Conservation (phyloP, 2,329 filamentous ascomycete genomes). For the Dendryphion nanum region DNA sequence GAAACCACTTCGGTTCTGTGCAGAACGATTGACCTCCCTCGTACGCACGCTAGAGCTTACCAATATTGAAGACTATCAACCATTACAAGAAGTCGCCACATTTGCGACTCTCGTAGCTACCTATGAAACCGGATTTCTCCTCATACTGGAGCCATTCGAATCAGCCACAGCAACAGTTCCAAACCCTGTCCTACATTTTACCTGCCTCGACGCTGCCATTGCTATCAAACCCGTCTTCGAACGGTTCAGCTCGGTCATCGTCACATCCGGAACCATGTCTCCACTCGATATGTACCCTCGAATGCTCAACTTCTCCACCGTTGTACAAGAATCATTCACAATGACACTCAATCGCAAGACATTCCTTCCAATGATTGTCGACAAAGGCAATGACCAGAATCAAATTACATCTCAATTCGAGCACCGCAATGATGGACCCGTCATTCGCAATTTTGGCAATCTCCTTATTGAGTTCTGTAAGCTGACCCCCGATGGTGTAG, state of each 20-base stretch:
- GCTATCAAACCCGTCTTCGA: conserved; percentile 98
- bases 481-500: conserved; percentile 92
- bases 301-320: conserved; percentile 90
- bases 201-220: conserved; percentile 94
- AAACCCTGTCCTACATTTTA: conserved; percentile 95
- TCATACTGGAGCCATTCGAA: conserved; percentile 97
- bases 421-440: conserved; percentile 90
- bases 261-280: conserved; percentile 95
- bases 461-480: conserved; percentile 93
- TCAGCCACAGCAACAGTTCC: conserved; percentile 93
- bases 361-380: conserved; percentile 98
- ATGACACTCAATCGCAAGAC: conserved; percentile 94
- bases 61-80: conserved; percentile 97
- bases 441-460: conserved; percentile 96
- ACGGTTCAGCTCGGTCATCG: conserved; percentile 95
- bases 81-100: conserved; percentile 93
- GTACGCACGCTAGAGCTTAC: conserved; percentile 93
- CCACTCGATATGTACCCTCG: conserved; percentile 98
- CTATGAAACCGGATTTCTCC: conserved; percentile 92
- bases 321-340: conserved; percentile 93
- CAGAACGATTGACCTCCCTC: conserved; percentile 88
- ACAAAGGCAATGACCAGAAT: conserved; percentile 89
- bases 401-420: conserved; percentile 92
- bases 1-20: conserved; percentile 91
- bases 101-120: conserved; percentile 96